These are phyloP conservation scores for Trypanosoma melophagium DNA, from an alignment of 208 protist genomes.

Conservation along the genomic window DNA sequence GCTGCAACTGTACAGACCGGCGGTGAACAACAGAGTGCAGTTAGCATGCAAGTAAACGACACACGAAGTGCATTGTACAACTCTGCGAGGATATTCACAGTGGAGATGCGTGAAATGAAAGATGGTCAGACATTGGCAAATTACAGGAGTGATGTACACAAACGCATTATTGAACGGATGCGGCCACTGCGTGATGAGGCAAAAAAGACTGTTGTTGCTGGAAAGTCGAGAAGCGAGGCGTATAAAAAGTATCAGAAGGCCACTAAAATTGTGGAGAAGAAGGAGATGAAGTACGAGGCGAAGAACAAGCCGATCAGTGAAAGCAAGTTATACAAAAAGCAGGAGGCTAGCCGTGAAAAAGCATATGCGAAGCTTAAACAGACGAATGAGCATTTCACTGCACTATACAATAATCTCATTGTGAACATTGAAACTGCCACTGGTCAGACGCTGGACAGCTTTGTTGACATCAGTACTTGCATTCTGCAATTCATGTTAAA, in stretches of 20 bases:
- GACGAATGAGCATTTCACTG: slow-evolving; percentile 36
- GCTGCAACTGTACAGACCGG: background rate
- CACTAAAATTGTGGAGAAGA: slow-evolving; percentile 33
- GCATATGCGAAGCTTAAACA: slow-evolving; percentile 28
- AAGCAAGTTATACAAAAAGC: slow-evolving; percentile 54
- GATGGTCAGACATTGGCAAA: slow-evolving; percentile 34
- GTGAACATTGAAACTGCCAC: slow-evolving; percentile 36
- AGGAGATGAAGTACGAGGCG: slow-evolving; percentile 49
- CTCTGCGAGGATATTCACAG: slow-evolving; percentile 36
- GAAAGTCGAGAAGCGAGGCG: slow-evolving; percentile 23
- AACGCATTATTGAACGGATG: slow-evolving; percentile 30
- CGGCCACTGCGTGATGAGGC: slow-evolving; percentile 32
- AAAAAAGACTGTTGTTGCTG: slow-evolving; percentile 31
- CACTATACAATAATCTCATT: slow-evolving; percentile 47
- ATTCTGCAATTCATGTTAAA: slow-evolving; percentile 19
- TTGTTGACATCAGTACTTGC: slow-evolving; percentile 41
- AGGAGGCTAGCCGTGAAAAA: slow-evolving; percentile 26
- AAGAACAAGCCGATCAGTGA: slow-evolving; percentile 35
- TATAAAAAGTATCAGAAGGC: slow-evolving; percentile 31
- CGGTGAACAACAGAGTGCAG: background rate
- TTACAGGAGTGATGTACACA: slow-evolving; percentile 34
- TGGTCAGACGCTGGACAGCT: slow-evolving; percentile 47
- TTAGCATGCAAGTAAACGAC: background rate
- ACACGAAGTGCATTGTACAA: slow-evolving; percentile 24
- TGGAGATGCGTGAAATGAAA: slow-evolving; percentile 35